Evolutionary conservation across 305 asterid species (phyloP).

Genomic region (Nicotiana rustica): DNA sequence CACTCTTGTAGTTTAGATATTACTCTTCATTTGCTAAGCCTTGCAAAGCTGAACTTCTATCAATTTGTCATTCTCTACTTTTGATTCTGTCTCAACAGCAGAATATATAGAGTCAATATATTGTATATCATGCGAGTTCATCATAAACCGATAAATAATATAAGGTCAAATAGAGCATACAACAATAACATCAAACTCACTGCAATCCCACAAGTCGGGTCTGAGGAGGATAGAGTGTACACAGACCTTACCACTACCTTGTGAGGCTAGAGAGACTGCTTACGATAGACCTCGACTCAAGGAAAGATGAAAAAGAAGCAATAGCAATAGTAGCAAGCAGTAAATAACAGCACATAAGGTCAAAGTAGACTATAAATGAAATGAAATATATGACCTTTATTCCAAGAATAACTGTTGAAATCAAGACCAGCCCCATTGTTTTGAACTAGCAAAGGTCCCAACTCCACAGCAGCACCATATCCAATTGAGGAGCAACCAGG

Average conservation of each 20-base stretch:
- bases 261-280: no score
- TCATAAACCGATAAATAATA: not conserved
- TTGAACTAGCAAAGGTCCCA: conserved; percentile 78
- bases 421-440: conserved; percentile 58
- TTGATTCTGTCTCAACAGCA: not conserved
- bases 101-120: not conserved
- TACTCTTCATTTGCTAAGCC: not conserved
- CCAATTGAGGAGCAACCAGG: conserved; percentile 98
- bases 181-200: no score
- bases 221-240: no score
- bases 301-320: no score
- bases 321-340: no score
- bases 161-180: not conserved
- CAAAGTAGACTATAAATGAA: not conserved
- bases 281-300: no score
- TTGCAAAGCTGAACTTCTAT: not conserved
- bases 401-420: conserved; percentile 73
- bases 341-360: no score
- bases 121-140: not conserved
- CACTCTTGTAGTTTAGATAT: not conserved
- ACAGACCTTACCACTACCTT: no score
- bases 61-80: not conserved
- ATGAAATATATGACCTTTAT: conserved; percentile 52
- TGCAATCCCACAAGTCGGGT: no score
- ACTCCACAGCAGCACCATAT: conserved; percentile 79